Conservation (phyloP, 2,329 filamentous ascomycete species). For the Sordariomycetes sp. region DNA sequence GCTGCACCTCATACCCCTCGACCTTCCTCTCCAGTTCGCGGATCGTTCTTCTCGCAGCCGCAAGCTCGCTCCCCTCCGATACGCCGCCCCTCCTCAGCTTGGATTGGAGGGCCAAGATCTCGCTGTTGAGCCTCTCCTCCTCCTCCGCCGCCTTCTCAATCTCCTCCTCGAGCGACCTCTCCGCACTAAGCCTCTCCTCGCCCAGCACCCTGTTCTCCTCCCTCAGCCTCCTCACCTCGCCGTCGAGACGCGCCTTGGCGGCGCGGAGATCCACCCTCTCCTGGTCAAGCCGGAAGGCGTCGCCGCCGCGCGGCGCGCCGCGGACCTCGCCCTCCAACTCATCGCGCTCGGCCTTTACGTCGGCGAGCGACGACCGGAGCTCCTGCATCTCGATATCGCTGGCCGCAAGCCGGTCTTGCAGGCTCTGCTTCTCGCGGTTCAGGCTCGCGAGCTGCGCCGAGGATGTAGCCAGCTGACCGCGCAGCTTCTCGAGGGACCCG, state of each 20-base stretch:
- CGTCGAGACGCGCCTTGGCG: constrained; percentile 54
- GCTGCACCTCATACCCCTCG: constrained; percentile 35
- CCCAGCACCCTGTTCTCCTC: constrained; percentile 47
- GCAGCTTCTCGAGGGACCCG: constrained; percentile 37
- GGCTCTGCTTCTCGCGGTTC: constrained; percentile 43
- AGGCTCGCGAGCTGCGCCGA: constrained; percentile 42
- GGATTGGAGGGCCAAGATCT: constrained; percentile 37
- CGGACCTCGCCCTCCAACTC: constrained; percentile 50
- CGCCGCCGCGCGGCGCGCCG: constrained; percentile 37
- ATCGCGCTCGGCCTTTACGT: constrained; percentile 51
- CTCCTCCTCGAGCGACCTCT: constrained; percentile 52
- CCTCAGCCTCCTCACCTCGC: constrained; percentile 49
- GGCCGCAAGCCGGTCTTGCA: constrained; percentile 50
- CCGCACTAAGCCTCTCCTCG: constrained; percentile 43
- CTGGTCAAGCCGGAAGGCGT: constrained; percentile 48
- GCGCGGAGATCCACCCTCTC: constrained; percentile 57
- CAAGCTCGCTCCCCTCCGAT: constrained; percentile 37
- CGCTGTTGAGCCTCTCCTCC: constrained; percentile 45
- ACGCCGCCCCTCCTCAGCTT: constrained; percentile 28
- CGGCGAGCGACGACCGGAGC: constrained; percentile 39
- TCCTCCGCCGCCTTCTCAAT: constrained; percentile 53
- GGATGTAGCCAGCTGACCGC: constrained; percentile 34
- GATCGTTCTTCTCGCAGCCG: constrained; percentile 47
- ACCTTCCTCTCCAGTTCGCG: constrained; percentile 51
- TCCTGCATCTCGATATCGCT: constrained; percentile 47